Percentiles rank a stretch among this genome's conserved stretches.
These are phyloP conservation scores for Zasmidium cellare DNA, from an alignment of 2,329 filamentous ascomycete genomes.

Conservation along the genomic window DNA sequence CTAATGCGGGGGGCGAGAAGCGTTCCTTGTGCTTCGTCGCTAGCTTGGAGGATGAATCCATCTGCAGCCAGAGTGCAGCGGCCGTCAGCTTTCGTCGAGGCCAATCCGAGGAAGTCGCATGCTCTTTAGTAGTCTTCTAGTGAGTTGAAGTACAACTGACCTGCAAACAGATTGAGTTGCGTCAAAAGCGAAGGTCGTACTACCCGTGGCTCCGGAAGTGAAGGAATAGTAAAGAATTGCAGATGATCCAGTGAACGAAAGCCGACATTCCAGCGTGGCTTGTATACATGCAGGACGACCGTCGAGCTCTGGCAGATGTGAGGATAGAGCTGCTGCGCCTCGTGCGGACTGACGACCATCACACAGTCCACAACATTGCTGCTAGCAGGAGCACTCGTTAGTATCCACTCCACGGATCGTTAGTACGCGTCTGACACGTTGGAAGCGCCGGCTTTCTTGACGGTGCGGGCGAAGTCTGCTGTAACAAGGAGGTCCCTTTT, in stretches of 20 bases:
- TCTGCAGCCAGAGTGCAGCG: no score
- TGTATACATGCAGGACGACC: conserved; percentile 53
- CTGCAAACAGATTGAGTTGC: no score
- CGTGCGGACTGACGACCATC: conserved; percentile 62
- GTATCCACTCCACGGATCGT: conserved; percentile 57
- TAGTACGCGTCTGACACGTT: conserved; percentile 48
- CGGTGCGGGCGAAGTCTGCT: conserved; percentile 20
- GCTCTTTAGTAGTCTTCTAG: no score
- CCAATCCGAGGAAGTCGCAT: no score
- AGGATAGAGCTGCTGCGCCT: conserved; percentile 55
- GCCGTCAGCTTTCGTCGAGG: no score
- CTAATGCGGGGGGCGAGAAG: no score
- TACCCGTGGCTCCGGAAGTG: no score
- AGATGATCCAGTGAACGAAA: conserved; percentile 47
- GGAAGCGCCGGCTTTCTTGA: no score
- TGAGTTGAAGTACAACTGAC: no score
- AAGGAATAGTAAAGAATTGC: conserved; percentile 46
- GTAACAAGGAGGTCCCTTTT: conserved; percentile 8
- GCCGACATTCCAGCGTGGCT: conserved; percentile 44
- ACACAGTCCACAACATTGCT: conserved; percentile 28
- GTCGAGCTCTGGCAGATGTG: conserved; percentile 37
- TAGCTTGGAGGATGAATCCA: no score
- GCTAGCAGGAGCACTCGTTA: conserved; percentile 35
- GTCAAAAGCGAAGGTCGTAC: no score
- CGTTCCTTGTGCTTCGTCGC: no score